Conservation (phyloP, 176 grass and related monocot genomes). For the Dactylis glomerata region DNA sequence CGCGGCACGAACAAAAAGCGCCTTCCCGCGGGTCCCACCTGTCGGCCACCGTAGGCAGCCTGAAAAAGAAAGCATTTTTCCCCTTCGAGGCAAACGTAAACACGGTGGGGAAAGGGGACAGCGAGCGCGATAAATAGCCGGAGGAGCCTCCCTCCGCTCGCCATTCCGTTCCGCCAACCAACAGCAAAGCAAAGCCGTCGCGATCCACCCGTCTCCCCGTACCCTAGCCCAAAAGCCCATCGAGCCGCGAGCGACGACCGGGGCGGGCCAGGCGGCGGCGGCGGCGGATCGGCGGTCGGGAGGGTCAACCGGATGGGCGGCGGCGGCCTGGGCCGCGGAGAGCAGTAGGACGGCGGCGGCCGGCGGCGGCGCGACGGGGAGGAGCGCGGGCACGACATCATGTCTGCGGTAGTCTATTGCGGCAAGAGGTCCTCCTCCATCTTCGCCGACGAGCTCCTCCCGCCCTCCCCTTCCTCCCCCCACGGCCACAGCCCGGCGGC, state of each 20-base stretch:
- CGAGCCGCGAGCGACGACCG: background rate
- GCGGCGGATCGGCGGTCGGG: background rate
- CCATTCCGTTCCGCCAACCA: background rate
- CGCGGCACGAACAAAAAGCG: background rate
- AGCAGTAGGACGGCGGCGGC: slow-evolving; percentile 39
- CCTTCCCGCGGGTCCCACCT: background rate
- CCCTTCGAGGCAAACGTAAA: background rate
- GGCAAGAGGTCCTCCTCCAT: slow-evolving; percentile 98
- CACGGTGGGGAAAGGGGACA: no score
- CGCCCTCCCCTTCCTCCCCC: slow-evolving; percentile 50
- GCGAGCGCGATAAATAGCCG: background rate
- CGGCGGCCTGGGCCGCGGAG: slow-evolving; percentile 20
- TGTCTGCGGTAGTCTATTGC: slow-evolving; percentile 94
- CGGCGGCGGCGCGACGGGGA: slow-evolving; percentile 11
- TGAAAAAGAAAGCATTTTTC: background rate
- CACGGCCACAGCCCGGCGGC: slow-evolving; percentile 34
- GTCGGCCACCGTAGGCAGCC: background rate
- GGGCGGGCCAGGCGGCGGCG: background rate
- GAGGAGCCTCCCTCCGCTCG: no score
- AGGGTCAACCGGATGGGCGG: slow-evolving; percentile 16
- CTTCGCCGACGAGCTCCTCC: slow-evolving; percentile 87
- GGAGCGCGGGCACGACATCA: slow-evolving; percentile 47
- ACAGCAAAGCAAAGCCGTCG: background rate
- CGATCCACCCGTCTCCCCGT: background rate
- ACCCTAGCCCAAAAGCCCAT: background rate